phyloP scores from a whole-genome alignment of 1,284 basidiomycete species.

The Ustilago tritici region DNA sequence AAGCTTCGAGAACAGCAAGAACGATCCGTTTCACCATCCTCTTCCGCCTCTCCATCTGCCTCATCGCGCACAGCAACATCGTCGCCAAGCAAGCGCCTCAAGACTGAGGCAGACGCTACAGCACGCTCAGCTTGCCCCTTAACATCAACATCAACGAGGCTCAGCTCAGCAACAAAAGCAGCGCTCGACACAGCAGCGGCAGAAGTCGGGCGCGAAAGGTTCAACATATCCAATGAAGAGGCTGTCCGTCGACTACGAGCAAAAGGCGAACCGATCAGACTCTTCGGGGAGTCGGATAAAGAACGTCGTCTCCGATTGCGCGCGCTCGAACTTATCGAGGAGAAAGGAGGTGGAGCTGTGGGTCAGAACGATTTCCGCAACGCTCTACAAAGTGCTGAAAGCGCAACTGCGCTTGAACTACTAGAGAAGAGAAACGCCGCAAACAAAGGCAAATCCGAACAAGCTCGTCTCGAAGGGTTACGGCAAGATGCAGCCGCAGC shows the following conservation, averaged over 20 bases:
- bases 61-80: conserved; percentile 3
- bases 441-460: conserved; percentile 48
- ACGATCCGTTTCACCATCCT: conserved; percentile 26
- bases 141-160: conserved; percentile 10
- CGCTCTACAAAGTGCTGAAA: conserved; percentile 86
- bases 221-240: conserved; percentile 94
- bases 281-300: conserved; percentile 95
- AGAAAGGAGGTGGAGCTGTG: conserved; percentile 43
- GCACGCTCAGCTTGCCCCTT: background rate
- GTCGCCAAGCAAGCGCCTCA: conserved; percentile 17
- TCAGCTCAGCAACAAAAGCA: conserved; percentile 21
- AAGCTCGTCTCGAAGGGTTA: conserved; percentile 23
- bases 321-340: conserved; percentile 87
- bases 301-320: conserved; percentile 88
- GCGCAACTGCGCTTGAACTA: conserved; percentile 75
- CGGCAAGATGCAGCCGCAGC: conserved; percentile 10
- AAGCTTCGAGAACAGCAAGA: conserved; percentile 36
- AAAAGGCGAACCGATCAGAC: conserved; percentile 91
- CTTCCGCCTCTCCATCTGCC: background rate
- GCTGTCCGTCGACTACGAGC: conserved; percentile 86
- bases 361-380: conserved; percentile 85
- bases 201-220: conserved; percentile 70
- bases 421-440: conserved; percentile 72
- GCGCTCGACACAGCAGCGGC: conserved; percentile 26
- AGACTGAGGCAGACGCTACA: background rate